Evolutionary conservation across 208 protist species (phyloP).

Genomic region (Borovskyia barvae): DNA sequence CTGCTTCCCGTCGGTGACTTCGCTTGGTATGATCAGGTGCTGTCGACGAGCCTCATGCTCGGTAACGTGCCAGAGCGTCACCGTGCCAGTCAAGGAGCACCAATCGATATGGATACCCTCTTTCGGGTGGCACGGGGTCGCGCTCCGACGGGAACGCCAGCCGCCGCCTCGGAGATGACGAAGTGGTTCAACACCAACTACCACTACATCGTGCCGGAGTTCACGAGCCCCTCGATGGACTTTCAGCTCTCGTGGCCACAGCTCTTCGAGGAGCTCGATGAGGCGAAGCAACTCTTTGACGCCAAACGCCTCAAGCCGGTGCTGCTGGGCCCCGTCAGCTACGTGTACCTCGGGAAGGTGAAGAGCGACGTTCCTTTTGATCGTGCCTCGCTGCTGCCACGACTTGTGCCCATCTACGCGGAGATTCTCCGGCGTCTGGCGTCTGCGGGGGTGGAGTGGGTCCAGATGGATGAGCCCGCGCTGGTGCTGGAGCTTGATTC

Average conservation of each 20-base stretch:
- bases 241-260: constrained; percentile 41
- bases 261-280: constrained; percentile 56
- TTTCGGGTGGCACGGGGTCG: constrained; percentile 88
- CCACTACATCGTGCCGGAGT: constrained; percentile 92
- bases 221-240: constrained; percentile 36
- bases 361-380: constrained; percentile 46
- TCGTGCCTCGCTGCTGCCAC: constrained; percentile 35
- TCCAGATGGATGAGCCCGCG: constrained; percentile 88
- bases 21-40: constrained; percentile 80
- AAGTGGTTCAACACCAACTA: constrained; percentile 96
- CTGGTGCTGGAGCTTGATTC: constrained; percentile 68
- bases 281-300: constrained; percentile 44
- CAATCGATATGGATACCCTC: constrained; percentile 64
- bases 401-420: constrained; percentile 64
- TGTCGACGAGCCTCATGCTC: constrained; percentile 69
- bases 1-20: constrained; percentile 76
- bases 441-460: constrained; percentile 48
- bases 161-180: constrained; percentile 82
- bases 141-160: constrained; percentile 41
- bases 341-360: constrained; percentile 73
- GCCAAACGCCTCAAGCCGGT: constrained; percentile 56
- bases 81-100: constrained; percentile 6
- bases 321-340: constrained; percentile 82
- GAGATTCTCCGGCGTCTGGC: constrained; percentile 57
- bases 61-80: constrained; percentile 77